Percentiles rank a stretch among this genome's conserved stretches.
These are phyloP conservation scores for Echeveria elegans DNA, from an alignment of 164 flowering plant genomes.

Conservation along the genomic window DNA sequence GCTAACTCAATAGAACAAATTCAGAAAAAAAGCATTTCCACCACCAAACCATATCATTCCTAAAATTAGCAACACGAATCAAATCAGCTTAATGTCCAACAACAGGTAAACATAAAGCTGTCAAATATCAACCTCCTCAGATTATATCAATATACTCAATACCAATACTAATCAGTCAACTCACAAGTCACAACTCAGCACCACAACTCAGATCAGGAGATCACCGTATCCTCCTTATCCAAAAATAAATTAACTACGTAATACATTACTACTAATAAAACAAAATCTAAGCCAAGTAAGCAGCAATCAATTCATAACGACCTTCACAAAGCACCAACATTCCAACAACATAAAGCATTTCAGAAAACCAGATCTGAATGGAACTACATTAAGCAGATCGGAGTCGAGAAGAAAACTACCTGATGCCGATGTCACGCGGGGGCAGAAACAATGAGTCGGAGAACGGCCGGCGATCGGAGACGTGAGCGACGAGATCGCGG, in stretches of 20 bases:
- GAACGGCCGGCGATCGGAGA: neutral
- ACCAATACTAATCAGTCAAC: neutral
- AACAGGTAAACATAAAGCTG: neutral
- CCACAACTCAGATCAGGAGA: neutral
- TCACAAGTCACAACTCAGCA: no score
- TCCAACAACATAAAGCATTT: neutral
- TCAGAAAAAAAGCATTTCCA: neutral
- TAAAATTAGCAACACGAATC: neutral
- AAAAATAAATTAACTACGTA: neutral
- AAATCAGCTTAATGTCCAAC: neutral
- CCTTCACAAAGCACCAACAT: neutral
- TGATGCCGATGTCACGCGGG: neutral
- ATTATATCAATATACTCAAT: no score
- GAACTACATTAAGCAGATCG: neutral
- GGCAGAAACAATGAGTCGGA: neutral
- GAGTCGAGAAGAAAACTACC: neutral
- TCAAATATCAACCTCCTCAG: neutral
- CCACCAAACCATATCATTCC: neutral
- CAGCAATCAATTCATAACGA: no score
- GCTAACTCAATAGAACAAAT: neutral
- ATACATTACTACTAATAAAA: no score
- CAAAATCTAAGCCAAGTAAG: no score
- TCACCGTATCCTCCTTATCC: neutral
- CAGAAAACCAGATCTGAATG: neutral
- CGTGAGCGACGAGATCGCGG: neutral